Conservation (phyloP, 129 eudicot species). For the Flaveria sonorensis region DNA sequence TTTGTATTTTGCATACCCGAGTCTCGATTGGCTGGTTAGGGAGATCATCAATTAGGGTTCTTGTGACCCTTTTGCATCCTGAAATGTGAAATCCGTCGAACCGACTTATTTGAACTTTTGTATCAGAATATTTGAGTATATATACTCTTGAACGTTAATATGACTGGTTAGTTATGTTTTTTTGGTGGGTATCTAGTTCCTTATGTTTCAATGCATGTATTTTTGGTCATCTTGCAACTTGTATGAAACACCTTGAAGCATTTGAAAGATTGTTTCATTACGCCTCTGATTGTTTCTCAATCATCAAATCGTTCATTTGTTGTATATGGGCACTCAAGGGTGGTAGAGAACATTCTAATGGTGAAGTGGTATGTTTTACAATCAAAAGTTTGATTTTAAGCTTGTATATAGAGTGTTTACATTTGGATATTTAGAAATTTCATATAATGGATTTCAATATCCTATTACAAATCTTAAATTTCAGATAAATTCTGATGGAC, state of each 20-base stretch:
- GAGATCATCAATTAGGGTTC: constrained; percentile 48
- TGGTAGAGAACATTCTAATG: no score
- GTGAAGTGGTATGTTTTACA: no score
- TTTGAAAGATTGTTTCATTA: not conserved
- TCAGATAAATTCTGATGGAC: no score
- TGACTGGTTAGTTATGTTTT: constrained; percentile 2
- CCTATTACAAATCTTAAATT: no score
- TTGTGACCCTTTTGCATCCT: not conserved
- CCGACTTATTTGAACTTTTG: not conserved
- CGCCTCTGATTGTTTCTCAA: not conserved
- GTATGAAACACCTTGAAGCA: not conserved
- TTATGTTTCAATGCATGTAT: constrained; percentile 19
- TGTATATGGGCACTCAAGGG: no score
- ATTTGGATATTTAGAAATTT: no score
- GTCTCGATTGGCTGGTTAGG: constrained; percentile 65
- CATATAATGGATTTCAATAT: no score
- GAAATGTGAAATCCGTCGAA: constrained; percentile 13
- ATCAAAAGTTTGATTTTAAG: no score
- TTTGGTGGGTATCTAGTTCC: constrained; percentile 31
- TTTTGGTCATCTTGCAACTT: constrained; percentile 15
- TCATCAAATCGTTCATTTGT: no score
- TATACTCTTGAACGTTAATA: constrained; percentile 8
- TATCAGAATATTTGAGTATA: constrained; percentile 6
- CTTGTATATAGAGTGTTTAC: no score
- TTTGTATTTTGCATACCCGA: constrained; percentile 61